Conservation (phyloP, 768 basidiomycete genomes). For the Floccularia luteovirens region DNA sequence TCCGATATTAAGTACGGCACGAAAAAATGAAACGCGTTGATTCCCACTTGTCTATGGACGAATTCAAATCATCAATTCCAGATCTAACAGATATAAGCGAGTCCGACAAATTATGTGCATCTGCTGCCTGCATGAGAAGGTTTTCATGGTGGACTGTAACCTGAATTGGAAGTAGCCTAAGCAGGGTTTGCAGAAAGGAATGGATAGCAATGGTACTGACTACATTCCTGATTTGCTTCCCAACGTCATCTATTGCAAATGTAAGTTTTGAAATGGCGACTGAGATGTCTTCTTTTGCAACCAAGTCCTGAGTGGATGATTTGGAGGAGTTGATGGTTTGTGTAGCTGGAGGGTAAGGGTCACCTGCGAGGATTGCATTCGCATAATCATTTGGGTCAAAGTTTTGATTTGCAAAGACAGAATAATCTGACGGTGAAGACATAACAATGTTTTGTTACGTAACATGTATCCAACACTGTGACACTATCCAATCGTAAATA, state of each 20-base stretch:
- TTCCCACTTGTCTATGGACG: constrained; percentile 69
- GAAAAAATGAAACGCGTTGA: constrained; percentile 1
- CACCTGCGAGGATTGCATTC: constrained; percentile 81
- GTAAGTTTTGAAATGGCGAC: constrained; percentile 84
- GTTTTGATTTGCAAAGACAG: constrained; percentile 61
- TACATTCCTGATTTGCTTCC: constrained; percentile 80
- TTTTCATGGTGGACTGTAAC: constrained; percentile 80
- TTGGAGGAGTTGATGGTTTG: constrained; percentile 24
- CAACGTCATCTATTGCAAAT: constrained; percentile 85
- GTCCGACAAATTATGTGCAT: constrained; percentile 61
- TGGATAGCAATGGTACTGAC: constrained; percentile 35
- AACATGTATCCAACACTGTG: too few relatives aligned
- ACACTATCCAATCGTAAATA: too few relatives aligned
- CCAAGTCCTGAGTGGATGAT: constrained; percentile 36
- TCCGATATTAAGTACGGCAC: constrained; percentile 13
- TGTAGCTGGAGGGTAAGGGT: constrained; percentile 50
- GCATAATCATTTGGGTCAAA: constrained; percentile 92
- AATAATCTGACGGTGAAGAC: constrained; percentile 44
- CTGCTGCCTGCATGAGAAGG: constrained; percentile 75
- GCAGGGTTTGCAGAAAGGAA: constrained; percentile 3
- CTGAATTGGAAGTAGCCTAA: constrained; percentile 26
- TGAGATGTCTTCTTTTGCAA: constrained; percentile 79
- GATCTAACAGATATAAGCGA: constrained; percentile 60
- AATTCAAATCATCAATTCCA: constrained; percentile 68
- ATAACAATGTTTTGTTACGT: background rate